Percentiles rank a stretch among this genome's conserved stretches.
Conservation (phyloP, 2,329 filamentous ascomycete species). For the Hymenoscyphus linearis region DNA sequence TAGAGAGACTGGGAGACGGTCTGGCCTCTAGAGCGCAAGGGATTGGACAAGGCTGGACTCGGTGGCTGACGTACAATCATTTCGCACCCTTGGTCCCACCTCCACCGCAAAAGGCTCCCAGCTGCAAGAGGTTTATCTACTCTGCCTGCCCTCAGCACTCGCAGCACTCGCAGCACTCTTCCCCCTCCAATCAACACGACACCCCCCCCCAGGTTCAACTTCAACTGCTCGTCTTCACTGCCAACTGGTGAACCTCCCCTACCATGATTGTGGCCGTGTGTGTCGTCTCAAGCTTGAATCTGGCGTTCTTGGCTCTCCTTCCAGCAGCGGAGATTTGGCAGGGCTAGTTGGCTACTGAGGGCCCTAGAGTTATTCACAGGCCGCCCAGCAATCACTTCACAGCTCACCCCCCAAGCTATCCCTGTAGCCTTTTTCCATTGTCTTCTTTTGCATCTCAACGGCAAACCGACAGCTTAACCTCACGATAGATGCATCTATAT, state of each 20-base stretch:
- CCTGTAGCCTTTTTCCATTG: not conserved
- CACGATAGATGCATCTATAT: conserved; percentile 11
- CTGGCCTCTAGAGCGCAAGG: not conserved
- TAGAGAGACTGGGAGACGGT: no score
- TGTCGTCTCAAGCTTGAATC: not conserved
- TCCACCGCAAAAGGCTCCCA: not conserved
- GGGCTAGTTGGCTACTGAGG: not conserved
- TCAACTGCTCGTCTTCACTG: not conserved
- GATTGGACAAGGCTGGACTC: conserved; percentile 7
- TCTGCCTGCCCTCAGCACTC: no score
- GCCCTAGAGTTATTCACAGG: not conserved
- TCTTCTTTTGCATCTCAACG: no score
- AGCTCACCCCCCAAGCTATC: conserved; percentile 3
- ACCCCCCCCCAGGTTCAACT: not conserved
- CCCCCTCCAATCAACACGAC: not conserved
- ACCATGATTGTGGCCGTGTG: not conserved
- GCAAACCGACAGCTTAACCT: not conserved
- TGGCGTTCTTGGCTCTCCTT: not conserved
- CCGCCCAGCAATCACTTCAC: not conserved
- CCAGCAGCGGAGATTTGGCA: not conserved
- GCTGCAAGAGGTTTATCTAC: no score
- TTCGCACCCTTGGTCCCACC: not conserved
- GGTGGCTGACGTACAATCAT: not conserved
- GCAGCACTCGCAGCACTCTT: not conserved
- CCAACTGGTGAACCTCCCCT: not conserved